phyloP scores from a whole-genome alignment of 2,329 filamentous ascomycete genomes.

The Neonectria sp. region DNA sequence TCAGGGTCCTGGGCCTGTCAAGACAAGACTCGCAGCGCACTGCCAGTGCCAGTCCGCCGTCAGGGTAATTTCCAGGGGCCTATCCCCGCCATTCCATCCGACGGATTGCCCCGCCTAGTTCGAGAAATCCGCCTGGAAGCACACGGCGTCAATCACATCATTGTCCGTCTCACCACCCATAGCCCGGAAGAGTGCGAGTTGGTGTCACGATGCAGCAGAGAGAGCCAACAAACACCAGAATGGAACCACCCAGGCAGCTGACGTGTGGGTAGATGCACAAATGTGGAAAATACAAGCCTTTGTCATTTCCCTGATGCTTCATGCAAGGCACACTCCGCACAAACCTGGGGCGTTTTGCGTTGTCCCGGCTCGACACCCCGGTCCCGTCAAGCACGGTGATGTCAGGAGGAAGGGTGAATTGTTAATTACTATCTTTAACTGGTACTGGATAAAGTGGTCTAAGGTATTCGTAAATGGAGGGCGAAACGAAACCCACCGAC shows the following conservation, averaged over 20 bases:
- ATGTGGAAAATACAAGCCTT: not conserved
- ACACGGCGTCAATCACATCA: not conserved
- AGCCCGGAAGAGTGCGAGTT: not conserved
- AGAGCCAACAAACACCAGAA: not conserved
- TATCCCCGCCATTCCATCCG: not conserved
- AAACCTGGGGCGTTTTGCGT: slow-evolving; percentile 11
- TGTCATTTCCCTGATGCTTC: not conserved
- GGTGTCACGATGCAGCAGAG: not conserved
- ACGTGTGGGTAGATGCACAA: not conserved
- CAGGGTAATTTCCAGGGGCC: too few relatives aligned
- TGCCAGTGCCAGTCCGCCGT: too few relatives aligned
- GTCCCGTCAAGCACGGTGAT: slow-evolving; percentile 23
- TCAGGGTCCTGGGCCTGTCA: slow-evolving; percentile 20
- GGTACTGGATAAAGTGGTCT: not conserved
- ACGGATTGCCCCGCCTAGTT: not conserved
- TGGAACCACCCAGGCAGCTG: slow-evolving; percentile 17
- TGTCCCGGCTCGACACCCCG: slow-evolving; percentile 18
- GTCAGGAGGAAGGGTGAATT: slow-evolving; percentile 7
- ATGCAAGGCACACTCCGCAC: slow-evolving; percentile 12
- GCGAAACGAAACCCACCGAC: not conserved
- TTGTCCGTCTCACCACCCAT: not conserved
- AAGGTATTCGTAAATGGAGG: not conserved
- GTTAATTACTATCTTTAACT: not conserved
- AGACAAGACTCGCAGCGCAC: not conserved
- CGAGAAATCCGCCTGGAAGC: slow-evolving; percentile 20